Evolutionary conservation across 495 filamentous ascomycete species (phyloP).

Genomic region (Endocarpon pusillum): DNA sequence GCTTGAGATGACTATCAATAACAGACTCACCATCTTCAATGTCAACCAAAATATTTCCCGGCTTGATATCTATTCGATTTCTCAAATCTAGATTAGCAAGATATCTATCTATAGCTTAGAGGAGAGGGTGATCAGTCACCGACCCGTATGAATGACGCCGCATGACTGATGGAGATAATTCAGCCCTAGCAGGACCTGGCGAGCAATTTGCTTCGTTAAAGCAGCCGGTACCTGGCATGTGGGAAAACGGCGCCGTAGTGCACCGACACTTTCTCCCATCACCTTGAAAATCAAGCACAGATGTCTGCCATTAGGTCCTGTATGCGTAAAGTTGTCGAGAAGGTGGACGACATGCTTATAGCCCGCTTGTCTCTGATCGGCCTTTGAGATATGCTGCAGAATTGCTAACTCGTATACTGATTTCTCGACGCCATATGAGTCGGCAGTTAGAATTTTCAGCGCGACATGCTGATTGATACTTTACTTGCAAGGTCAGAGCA

Average conservation of each 20-base stretch:
- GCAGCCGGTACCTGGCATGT: conserved; percentile 36
- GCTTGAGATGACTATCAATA: conserved; percentile 10
- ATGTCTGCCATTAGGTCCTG: conserved; percentile 12
- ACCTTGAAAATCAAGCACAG: conserved; percentile 18
- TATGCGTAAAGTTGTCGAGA: conserved; percentile 17
- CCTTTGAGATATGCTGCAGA: conserved; percentile 8
- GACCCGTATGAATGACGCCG: conserved; percentile 79
- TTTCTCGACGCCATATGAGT: conserved; percentile 14
- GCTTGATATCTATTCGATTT: conserved; percentile 15
- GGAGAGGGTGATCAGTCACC: conserved; percentile 18
- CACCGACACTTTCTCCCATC: conserved; percentile 14
- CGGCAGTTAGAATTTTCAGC: conserved; percentile 20
- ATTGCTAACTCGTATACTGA: conserved; percentile 15
- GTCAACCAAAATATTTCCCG: conserved; percentile 17
- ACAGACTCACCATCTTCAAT: conserved; percentile 7
- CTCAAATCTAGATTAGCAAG: conserved; percentile 11
- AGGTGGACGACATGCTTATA: conserved; percentile 15
- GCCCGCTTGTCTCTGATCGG: conserved; percentile 29
- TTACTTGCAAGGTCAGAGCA: too few species aligned
- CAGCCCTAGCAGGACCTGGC: conserved; percentile 69
- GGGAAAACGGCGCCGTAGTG: conserved; percentile 3
- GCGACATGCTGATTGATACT: conserved; percentile 11
- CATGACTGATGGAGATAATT: conserved; percentile 78
- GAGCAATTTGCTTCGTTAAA: conserved; percentile 68
- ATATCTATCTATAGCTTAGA: conserved; percentile 7